A percentile compares a stretch with the other conserved stretches of the same genome.
Conservation (phyloP, 140 eudicot species). For the Bidens hawaiensis region DNA sequence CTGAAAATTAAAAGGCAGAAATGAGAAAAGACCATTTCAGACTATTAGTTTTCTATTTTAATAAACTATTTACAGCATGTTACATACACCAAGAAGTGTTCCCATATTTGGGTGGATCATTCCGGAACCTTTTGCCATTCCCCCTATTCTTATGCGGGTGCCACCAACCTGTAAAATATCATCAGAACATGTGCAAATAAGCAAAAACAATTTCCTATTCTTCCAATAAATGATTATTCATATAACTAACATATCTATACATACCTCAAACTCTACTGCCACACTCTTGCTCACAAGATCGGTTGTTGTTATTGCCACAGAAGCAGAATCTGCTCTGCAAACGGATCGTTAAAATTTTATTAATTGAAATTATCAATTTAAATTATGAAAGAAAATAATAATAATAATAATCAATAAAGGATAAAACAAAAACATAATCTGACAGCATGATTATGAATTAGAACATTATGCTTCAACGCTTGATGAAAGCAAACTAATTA, state of each 20-base stretch:
- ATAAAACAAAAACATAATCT: neutral
- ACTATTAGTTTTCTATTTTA: neutral
- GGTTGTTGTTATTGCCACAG: slow-evolving; percentile 97
- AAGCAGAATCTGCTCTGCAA: slow-evolving; percentile 94
- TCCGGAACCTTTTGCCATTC: slow-evolving; percentile 99
- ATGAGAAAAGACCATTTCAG: slow-evolving; percentile 6
- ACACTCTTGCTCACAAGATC: slow-evolving; percentile 99
- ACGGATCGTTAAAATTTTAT: slow-evolving; percentile 4
- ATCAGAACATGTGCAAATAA: neutral
- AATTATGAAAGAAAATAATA: too few species aligned
- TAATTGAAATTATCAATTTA: slow-evolving; percentile 7
- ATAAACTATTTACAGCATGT: too few species aligned
- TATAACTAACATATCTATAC: slow-evolving; percentile 8
- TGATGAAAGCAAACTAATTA: slow-evolving; percentile 65
- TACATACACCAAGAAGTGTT: slow-evolving; percentile 92
- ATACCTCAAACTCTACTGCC: slow-evolving; percentile 82
- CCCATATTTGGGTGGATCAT: slow-evolving; percentile 99
- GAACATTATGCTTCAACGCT: slow-evolving; percentile 56
- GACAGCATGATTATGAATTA: slow-evolving; percentile 2
- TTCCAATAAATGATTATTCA: too few species aligned
- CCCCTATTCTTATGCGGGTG: slow-evolving; percentile 60
- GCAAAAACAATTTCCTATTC: too few species aligned
- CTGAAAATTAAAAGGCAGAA: slow-evolving; percentile 35
- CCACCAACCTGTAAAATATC: slow-evolving; percentile 62
- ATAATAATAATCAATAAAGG: neutral